A percentile compares a stretch with the other conserved stretches of the same genome.
These are phyloP conservation scores for Knoxia roxburghii DNA, from an alignment of 257 asterid species.

Conservation along the genomic window DNA sequence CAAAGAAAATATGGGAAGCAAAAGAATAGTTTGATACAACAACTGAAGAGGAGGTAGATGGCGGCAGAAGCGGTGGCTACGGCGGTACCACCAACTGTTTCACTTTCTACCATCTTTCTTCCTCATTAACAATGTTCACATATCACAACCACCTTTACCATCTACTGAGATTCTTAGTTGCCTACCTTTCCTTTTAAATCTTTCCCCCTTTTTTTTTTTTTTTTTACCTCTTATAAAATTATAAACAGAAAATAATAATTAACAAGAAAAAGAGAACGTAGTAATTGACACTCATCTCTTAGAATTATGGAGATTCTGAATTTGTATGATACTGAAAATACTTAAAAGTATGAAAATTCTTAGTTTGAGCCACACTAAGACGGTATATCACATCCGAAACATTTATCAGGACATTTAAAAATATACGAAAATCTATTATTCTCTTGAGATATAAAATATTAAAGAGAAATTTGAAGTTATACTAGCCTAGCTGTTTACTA, in stretches of 20 bases:
- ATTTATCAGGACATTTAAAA: too few relatives aligned
- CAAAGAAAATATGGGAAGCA: background rate
- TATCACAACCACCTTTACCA: conserved; percentile 18
- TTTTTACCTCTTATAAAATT: background rate
- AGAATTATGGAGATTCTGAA: too few relatives aligned
- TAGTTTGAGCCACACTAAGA: too few relatives aligned
- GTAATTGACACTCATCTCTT: background rate
- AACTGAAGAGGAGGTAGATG: conserved; percentile 11
- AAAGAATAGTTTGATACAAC: conserved; percentile 3
- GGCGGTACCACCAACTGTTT: conserved; percentile 15
- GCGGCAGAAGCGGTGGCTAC: conserved; percentile 12
- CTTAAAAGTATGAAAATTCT: too few relatives aligned
- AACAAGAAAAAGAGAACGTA: too few relatives aligned
- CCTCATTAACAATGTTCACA: background rate
- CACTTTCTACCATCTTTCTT: background rate
- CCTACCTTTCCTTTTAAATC: conserved; percentile 22
- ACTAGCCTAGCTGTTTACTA: too few relatives aligned
- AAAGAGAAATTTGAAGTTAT: too few relatives aligned
- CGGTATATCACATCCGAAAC: too few relatives aligned
- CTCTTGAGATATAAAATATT: too few relatives aligned
- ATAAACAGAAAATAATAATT: too few relatives aligned
- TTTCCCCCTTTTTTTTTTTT: background rate
- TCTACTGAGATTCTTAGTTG: conserved; percentile 18
- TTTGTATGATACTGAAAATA: too few relatives aligned
- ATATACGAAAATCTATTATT: too few relatives aligned